A percentile compares a stretch with the other conserved stretches of the same genome.
These are phyloP conservation scores for Colletotrichum sojae DNA, from an alignment of 2,329 filamentous ascomycete species.

Conservation along the genomic window DNA sequence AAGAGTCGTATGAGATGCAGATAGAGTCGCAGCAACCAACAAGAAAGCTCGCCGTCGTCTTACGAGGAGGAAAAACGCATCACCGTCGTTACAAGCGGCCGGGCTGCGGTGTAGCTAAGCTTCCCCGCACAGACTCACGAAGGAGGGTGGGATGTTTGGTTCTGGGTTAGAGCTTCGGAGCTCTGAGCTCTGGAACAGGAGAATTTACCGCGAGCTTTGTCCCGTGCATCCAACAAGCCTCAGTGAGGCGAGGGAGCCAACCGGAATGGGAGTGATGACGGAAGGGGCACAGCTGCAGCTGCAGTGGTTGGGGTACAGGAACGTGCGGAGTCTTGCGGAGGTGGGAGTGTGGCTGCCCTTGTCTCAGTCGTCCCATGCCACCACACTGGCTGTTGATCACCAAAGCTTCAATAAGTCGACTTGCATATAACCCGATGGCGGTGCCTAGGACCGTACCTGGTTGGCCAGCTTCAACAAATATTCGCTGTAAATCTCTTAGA, in stretches of 20 bases:
- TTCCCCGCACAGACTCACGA: constrained; percentile 31
- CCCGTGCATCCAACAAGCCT: not conserved
- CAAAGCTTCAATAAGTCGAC: constrained; percentile 15
- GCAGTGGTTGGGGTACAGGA: constrained; percentile 13
- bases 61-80: constrained; percentile 11
- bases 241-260: not conserved
- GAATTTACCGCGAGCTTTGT: constrained; percentile 16
- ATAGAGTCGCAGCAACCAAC: not conserved
- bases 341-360: constrained; percentile 14
- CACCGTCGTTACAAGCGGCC: constrained; percentile 1
- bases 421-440: not conserved
- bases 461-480: not conserved
- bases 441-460: not conserved
- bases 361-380: constrained; percentile 14
- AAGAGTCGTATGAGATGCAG: not conserved
- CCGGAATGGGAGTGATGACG: constrained; percentile 15
- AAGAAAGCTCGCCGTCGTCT: not conserved
- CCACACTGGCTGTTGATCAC: constrained; percentile 13
- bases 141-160: constrained; percentile 3
- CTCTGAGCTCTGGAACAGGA: constrained; percentile 5
- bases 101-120: constrained; percentile 27
- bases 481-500: not conserved
- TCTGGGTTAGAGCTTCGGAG: not conserved
- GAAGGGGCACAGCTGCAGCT: constrained; percentile 12
- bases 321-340: constrained; percentile 36